These are phyloP conservation scores for Halophytophthora polymorphica DNA, from an alignment of 352 stramenopile species.

Conservation along the genomic window DNA sequence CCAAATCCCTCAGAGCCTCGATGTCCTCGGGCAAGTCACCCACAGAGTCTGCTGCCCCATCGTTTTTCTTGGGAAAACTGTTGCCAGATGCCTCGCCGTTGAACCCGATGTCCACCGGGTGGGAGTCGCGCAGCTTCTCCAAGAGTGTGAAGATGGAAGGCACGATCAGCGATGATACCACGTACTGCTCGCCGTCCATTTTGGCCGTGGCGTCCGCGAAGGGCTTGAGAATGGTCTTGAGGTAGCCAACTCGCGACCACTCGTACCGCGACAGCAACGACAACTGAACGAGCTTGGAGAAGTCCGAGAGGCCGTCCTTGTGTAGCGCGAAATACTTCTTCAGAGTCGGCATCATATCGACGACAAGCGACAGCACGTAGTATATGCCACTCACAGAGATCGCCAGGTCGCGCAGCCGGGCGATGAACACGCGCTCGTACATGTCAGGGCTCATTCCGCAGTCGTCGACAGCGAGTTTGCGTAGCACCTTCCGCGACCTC, in stretches of 20 bases:
- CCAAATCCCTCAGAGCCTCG: constrained; percentile 50
- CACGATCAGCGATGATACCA: constrained; percentile 66
- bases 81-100: constrained; percentile 1
- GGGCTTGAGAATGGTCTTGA: constrained; percentile 61
- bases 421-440: constrained; percentile 47
- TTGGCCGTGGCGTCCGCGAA: constrained; percentile 63
- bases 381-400: constrained; percentile 53
- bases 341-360: constrained; percentile 52
- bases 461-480: constrained; percentile 45
- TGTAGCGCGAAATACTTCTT: constrained; percentile 67
- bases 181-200: constrained; percentile 53
- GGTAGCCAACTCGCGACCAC: constrained; percentile 58
- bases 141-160: constrained; percentile 67
- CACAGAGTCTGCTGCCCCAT: constrained; percentile 2
- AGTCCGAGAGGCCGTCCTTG: constrained; percentile 50
- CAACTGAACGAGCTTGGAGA: constrained; percentile 71
- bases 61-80: constrained; percentile 13
- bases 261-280: constrained; percentile 64
- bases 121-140: constrained; percentile 47
- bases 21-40: constrained; percentile 62
- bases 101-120: constrained; percentile 7
- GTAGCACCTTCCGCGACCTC: constrained; percentile 39
- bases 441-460: constrained; percentile 34
- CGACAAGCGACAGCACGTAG: constrained; percentile 39
- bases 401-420: constrained; percentile 26